These are phyloP conservation scores for Phaeomoniella chlamydospora DNA, from an alignment of 2,329 filamentous ascomycete genomes.

Conservation along the genomic window DNA sequence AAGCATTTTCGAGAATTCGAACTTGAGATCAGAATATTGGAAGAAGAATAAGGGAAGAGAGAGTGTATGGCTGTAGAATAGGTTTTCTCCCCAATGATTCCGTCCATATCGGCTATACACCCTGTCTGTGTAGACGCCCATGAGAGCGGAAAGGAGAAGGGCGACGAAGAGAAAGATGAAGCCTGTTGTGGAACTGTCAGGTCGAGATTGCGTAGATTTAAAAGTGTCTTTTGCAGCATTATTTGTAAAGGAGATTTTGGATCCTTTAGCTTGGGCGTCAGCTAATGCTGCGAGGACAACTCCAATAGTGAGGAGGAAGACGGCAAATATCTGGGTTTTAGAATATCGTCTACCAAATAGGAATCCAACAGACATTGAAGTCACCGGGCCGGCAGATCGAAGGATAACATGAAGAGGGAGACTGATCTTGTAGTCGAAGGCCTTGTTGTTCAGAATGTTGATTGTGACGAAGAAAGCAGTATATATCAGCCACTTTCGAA, in stretches of 20 bases:
- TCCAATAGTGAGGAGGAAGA: slow-evolving; percentile 69
- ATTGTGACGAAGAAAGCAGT: slow-evolving; percentile 84
- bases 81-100: slow-evolving; percentile 63
- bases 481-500: slow-evolving; percentile 75
- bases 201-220: slow-evolving; percentile 16
- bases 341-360: slow-evolving; percentile 77
- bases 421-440: slow-evolving; percentile 92
- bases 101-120: slow-evolving; percentile 72
- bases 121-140: slow-evolving; percentile 89
- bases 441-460: slow-evolving; percentile 94
- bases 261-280: slow-evolving; percentile 67
- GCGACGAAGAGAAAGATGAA: slow-evolving; percentile 74
- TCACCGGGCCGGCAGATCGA: slow-evolving; percentile 86
- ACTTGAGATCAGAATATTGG: slow-evolving; percentile 17
- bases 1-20: slow-evolving; percentile 15
- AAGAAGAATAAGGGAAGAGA: slow-evolving; percentile 29
- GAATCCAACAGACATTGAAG: slow-evolving; percentile 83
- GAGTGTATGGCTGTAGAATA: slow-evolving; percentile 70
- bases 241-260: slow-evolving; percentile 8
- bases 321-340: slow-evolving; percentile 63
- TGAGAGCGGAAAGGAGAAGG: slow-evolving; percentile 79
- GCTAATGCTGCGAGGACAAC: slow-evolving; percentile 82
- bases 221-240: slow-evolving; percentile 4
- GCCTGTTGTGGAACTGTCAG: slow-evolving; percentile 39
- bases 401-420: slow-evolving; percentile 95